These are phyloP conservation scores for Pseudogymnoascus pannorum DNA, from an alignment of 2,329 filamentous ascomycete species.

Conservation along the genomic window DNA sequence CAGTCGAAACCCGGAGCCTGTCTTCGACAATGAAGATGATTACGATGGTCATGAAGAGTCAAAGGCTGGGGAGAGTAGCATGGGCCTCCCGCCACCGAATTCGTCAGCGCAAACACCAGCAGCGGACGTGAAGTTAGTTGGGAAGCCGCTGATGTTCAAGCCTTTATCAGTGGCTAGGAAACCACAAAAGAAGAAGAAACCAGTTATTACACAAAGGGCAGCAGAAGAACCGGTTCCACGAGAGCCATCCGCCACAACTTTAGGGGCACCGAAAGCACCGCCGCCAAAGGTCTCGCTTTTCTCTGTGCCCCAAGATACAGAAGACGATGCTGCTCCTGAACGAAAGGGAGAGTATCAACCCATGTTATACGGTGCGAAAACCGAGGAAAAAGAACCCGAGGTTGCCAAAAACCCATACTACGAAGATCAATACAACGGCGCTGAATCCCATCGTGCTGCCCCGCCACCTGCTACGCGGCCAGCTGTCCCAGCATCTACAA, in stretches of 20 bases:
- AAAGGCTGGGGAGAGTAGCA: conserved; percentile 20
- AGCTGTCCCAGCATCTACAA: conserved; percentile 19
- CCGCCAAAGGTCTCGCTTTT: conserved; percentile 65
- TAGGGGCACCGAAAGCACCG: conserved; percentile 23
- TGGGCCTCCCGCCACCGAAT: conserved; percentile 38
- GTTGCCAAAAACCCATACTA: conserved; percentile 21
- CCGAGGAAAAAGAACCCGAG: conserved; percentile 13
- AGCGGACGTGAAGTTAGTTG: conserved; percentile 58
- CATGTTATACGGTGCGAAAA: conserved; percentile 36
- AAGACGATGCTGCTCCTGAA: conserved; percentile 10
- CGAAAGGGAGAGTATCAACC: conserved; percentile 40
- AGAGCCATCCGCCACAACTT: conserved; percentile 3
- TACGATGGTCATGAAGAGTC: conserved; percentile 22
- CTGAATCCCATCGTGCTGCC: conserved; percentile 17
- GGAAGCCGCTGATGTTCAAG: conserved; percentile 77
- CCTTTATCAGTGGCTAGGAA: conserved; percentile 79
- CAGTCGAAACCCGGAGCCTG: conserved; percentile 46
- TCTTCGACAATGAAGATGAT: conserved; percentile 15
- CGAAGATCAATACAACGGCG: conserved; percentile 25
- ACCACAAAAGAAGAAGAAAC: conserved; percentile 59
- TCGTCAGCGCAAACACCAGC: conserved; percentile 44
- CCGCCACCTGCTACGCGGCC: conserved; percentile 21
- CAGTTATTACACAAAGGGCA: conserved; percentile 7
- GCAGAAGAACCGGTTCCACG: conserved; percentile 14
- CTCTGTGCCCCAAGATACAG: conserved; percentile 45